phyloP scores from a whole-genome alignment of 1,139 yeast species.

The Saccharomyces hybrid region DNA sequence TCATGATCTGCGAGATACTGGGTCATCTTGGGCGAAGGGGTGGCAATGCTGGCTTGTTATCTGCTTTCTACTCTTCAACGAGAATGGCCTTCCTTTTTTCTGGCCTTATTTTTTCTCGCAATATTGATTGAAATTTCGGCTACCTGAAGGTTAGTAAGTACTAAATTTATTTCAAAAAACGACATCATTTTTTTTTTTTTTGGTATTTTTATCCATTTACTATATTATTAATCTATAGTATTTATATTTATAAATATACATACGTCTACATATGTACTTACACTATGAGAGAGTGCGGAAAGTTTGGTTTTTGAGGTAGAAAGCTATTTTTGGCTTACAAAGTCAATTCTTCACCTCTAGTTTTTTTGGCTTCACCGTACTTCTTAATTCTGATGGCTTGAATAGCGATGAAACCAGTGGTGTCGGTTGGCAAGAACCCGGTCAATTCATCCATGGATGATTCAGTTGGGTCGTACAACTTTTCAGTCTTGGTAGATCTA shows the following conservation, averaged over 20 bases:
- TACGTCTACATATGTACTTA: neutral
- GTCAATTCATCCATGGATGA: conserved; percentile 98
- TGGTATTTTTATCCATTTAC: no score
- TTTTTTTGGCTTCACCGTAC: conserved; percentile 92
- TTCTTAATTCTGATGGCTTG: conserved; percentile 97
- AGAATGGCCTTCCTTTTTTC: no score
- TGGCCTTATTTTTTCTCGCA: no score
- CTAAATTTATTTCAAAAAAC: no score
- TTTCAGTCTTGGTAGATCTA: conserved; percentile 90
- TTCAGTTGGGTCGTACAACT: conserved; percentile 94
- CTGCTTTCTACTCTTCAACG: neutral
- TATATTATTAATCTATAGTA: no score
- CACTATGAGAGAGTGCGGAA: neutral
- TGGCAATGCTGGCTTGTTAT: neutral
- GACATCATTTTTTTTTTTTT: neutral
- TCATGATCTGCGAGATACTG: conserved; percentile 21
- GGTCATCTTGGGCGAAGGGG: neutral
- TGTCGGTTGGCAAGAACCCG: conserved; percentile 94
- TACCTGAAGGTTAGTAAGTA: neutral
- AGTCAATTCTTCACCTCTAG: conserved; percentile 42
- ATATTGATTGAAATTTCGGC: no score
- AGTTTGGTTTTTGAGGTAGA: neutral
- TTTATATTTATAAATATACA: neutral
- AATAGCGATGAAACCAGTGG: conserved; percentile 94
- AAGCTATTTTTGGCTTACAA: conserved; percentile 18